Conservation (phyloP, 108 stramenopile species). For the Cylindrotheca closterium region DNA sequence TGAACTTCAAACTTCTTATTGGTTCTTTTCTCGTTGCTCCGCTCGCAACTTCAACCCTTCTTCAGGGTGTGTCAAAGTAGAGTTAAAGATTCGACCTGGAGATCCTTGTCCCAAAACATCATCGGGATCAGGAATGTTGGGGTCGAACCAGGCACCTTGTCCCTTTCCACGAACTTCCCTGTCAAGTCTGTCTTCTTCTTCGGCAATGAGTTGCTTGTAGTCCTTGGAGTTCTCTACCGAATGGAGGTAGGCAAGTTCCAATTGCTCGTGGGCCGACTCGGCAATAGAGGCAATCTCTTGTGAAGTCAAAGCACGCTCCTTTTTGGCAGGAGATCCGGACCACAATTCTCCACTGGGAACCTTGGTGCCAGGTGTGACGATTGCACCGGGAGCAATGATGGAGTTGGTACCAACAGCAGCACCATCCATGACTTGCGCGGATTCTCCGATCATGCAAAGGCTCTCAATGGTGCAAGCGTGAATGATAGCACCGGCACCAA, state of each 20-base stretch:
- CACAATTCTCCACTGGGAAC: conserved; percentile 86
- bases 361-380: conserved; percentile 80
- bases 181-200: conserved; percentile 69
- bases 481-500: conserved; percentile 82
- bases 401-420: conserved; percentile 76
- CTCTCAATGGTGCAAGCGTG: conserved; percentile 91
- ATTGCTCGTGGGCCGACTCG: conserved; percentile 43
- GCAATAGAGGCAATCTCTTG: conserved; percentile 62
- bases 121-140: conserved; percentile 56
- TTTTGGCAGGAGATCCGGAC: conserved; percentile 91
- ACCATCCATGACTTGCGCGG: conserved; percentile 91
- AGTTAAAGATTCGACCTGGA: conserved; percentile 88
- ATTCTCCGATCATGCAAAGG: conserved; percentile 73
- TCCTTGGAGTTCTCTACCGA: conserved; percentile 78
- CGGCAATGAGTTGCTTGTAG: conserved; percentile 65
- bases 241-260: conserved; percentile 71
- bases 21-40: conserved; percentile 8
- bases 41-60: conserved; percentile 62
- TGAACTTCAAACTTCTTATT: background rate
- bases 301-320: conserved; percentile 75
- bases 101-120: conserved; percentile 82
- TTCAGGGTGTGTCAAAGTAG: conserved; percentile 77
- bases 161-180: conserved; percentile 30
- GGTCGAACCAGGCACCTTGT: conserved; percentile 55
- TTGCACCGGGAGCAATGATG: conserved; percentile 76